These are phyloP conservation scores for Tephrocybe sp. DNA, from an alignment of 768 basidiomycete genomes.

Conservation along the genomic window DNA sequence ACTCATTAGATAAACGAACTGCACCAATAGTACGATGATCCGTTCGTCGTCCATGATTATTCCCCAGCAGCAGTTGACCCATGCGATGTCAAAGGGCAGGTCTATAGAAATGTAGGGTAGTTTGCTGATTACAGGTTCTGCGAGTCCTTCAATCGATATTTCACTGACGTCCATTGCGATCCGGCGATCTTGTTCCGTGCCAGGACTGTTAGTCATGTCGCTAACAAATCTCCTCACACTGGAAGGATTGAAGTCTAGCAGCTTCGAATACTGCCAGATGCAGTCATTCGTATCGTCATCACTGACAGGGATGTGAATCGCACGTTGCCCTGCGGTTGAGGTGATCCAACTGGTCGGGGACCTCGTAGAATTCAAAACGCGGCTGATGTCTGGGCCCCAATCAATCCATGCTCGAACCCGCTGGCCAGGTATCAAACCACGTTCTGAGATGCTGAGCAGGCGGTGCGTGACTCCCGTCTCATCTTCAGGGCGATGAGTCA, in stretches of 20 bases:
- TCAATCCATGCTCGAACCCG: conserved; percentile 9
- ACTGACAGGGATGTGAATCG: conserved; percentile 8
- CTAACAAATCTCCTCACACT: background rate
- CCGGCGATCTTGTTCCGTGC: background rate
- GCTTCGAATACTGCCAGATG: background rate
- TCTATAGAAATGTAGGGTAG: conserved; percentile 26
- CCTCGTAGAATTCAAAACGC: conserved; percentile 14
- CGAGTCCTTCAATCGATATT: conserved; percentile 16
- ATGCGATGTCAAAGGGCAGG: conserved; percentile 1
- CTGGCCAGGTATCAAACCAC: background rate
- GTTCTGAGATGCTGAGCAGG: background rate
- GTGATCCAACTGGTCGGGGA: conserved; percentile 20
- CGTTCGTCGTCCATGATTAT: conserved; percentile 40
- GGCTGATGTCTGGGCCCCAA: conserved; percentile 22
- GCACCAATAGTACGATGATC: conserved; percentile 31
- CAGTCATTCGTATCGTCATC: background rate
- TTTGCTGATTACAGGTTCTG: conserved; percentile 20
- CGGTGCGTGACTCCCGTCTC: conserved; percentile 1
- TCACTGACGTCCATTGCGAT: background rate
- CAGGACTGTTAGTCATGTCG: background rate
- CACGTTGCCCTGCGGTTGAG: conserved; percentile 21
- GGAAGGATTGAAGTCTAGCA: conserved; percentile 11
- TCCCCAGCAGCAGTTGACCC: conserved; percentile 22
- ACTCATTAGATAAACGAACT: conserved; percentile 8
- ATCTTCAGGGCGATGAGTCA: background rate